These are phyloP conservation scores for Phytopythium ostracodes DNA, from an alignment of 352 stramenopile species.

Conservation along the genomic window DNA sequence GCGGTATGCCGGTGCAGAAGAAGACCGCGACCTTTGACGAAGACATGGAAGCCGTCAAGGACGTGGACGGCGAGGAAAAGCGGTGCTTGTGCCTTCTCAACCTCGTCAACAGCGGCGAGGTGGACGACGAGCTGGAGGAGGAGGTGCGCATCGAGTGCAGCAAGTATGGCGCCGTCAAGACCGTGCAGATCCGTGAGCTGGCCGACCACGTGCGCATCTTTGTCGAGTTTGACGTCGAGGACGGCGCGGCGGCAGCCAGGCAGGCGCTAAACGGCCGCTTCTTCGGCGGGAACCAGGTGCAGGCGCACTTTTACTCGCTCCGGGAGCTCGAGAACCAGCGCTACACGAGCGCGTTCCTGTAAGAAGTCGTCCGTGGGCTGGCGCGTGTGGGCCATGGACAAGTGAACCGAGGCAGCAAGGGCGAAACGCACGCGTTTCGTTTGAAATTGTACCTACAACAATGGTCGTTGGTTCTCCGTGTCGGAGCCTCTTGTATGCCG, in stretches of 20 bases:
- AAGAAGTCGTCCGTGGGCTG: slow-evolving; percentile 6
- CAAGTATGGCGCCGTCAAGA: slow-evolving; percentile 52
- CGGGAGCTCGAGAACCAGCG: slow-evolving; percentile 35
- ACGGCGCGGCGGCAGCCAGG: slow-evolving; percentile 43
- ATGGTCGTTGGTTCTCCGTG: not conserved
- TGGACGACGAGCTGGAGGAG: slow-evolving; percentile 63
- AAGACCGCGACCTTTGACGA: slow-evolving; percentile 37
- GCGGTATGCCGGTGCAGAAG: slow-evolving; percentile 11
- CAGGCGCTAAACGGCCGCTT: slow-evolving; percentile 65
- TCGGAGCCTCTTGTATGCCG: not conserved
- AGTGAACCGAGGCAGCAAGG: not conserved
- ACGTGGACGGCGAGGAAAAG: slow-evolving; percentile 29
- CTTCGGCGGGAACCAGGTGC: slow-evolving; percentile 72
- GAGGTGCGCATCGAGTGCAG: slow-evolving; percentile 68
- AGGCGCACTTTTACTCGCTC: slow-evolving; percentile 57
- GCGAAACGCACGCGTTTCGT: not conserved
- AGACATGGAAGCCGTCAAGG: slow-evolving; percentile 56
- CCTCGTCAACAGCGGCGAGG: slow-evolving; percentile 61
- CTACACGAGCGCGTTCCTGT: slow-evolving; percentile 57
- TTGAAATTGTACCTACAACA: not conserved
- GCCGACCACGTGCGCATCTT: slow-evolving; percentile 74
- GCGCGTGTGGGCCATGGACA: no score
- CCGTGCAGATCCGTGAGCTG: slow-evolving; percentile 59
- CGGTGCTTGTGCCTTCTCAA: slow-evolving; percentile 74
- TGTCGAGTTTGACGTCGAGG: slow-evolving; percentile 56